phyloP scores from a whole-genome alignment of 202 grass and related monocot species.

The Carex arenaria region DNA sequence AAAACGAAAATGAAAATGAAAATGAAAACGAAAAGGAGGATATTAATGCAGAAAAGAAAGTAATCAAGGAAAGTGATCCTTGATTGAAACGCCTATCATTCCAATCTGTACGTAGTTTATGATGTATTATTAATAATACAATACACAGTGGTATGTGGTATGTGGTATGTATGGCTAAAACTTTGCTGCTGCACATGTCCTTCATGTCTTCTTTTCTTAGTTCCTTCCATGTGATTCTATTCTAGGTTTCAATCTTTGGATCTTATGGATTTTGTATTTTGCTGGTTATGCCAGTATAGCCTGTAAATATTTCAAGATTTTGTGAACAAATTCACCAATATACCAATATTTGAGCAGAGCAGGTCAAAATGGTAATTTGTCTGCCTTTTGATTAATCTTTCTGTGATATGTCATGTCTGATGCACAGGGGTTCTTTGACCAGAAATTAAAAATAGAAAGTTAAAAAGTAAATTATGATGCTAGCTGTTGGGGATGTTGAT shows the following conservation, averaged over 20 bases:
- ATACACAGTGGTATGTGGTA: too few relatives aligned
- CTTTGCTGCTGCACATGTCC: conserved; percentile 7
- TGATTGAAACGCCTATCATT: conserved; percentile 9
- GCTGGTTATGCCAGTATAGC: neutral
- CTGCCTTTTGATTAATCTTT: neutral
- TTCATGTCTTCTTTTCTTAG: conserved; percentile 18
- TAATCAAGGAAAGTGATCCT: neutral
- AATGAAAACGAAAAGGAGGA: neutral
- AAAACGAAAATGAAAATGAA: conserved; percentile 20
- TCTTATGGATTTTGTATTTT: conserved; percentile 17
- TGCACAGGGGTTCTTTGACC: too few relatives aligned
- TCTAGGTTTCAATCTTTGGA: conserved; percentile 10
- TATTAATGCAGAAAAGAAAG: neutral
- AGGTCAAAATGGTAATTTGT: neutral
- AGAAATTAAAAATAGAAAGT: too few relatives aligned
- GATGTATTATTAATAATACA: too few relatives aligned
- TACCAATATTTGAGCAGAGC: neutral
- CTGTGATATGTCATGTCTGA: too few relatives aligned
- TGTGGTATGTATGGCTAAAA: neutral
- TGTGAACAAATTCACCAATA: neutral
- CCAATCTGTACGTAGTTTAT: too few relatives aligned
- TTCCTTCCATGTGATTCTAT: conserved; percentile 12
- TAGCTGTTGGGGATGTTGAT: too few relatives aligned
- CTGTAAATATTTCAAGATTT: conserved; percentile 18
- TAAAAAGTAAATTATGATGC: too few relatives aligned